Base-by-base conservation (phyloP, 2,329 filamentous ascomycete species). In the Blastomyces parvus region DNA sequence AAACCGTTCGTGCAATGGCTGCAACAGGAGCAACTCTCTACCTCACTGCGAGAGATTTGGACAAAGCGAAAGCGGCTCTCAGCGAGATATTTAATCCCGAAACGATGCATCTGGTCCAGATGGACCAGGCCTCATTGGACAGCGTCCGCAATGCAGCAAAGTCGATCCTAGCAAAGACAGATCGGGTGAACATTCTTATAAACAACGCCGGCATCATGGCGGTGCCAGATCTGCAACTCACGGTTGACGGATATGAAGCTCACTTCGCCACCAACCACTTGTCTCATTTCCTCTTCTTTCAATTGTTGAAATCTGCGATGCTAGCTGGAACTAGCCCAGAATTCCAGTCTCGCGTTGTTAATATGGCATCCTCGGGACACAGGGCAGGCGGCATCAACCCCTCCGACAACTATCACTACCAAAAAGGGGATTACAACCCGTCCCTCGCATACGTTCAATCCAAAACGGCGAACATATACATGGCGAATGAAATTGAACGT, bases 401-500 rank as follows among this genome's bases (percentile, higher is more conserved):
- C 14, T 19, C 27, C 27, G 73, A 80, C 63, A 74, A 81, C 67
- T 73, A 78, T 68, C 74, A 77, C 63, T 74, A 77, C 63, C 69
- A 75, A 19, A 9, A 38, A 9, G 71, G 70, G 19, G 68, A 64
- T 3, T 78, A 79, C 64, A 66, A 75, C 2, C 73, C 73, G 0
- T 74, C 69, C 62, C 48, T 62, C 0, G 73, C 79, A 0, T 85
- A 85, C 64, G 78, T 74, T 0, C 78, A 82, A 66, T 73, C 75
- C 59, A 85, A 85, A 66, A 75, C 77, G 0, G 81, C 82, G 14
- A 82, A 81, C 63, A 76, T 83, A 22, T 81, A 77, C 66, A 78
- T 81, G 61, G 78, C 81, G 3, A 82, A 80, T 64, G 76, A 82
- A 63, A 74, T 84, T 33, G 81, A 84, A 40, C 75, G 81, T 1